These are phyloP conservation scores for Mycosphaerella arachidis DNA, from an alignment of 2,329 filamentous ascomycete genomes.

Conservation along the genomic window DNA sequence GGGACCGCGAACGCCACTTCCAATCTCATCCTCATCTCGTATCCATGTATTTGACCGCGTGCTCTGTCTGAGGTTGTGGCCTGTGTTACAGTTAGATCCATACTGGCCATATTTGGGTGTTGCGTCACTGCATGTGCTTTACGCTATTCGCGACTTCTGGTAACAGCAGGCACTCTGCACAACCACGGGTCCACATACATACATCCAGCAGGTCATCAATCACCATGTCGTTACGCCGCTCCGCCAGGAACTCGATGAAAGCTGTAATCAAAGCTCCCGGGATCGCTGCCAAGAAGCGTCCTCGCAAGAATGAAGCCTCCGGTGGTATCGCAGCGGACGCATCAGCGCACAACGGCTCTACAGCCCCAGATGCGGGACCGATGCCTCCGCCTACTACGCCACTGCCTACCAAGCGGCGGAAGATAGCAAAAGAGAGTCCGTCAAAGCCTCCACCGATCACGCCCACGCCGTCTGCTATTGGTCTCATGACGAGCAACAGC, in stretches of 20 bases:
- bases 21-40: neutral
- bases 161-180: neutral
- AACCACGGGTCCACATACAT: neutral
- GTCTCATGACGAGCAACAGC: constrained; percentile 41
- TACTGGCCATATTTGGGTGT: too few relatives aligned
- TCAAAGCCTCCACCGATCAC: constrained; percentile 38
- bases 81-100: too few relatives aligned
- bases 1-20: neutral
- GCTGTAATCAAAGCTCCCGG: constrained; percentile 1
- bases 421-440: constrained; percentile 19
- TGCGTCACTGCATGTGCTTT: too few relatives aligned
- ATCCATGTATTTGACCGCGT: neutral
- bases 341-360: constrained; percentile 1
- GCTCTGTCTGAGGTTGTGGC: too few relatives aligned
- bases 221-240: constrained; percentile 51
- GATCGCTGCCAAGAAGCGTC: constrained; percentile 10
- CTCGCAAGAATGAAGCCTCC: constrained; percentile 6
- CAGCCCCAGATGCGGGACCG: constrained; percentile 11
- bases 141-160: too few relatives aligned
- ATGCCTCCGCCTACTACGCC: constrained; percentile 33
- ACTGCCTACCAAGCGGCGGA: constrained; percentile 27
- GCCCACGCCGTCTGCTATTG: constrained; percentile 48
- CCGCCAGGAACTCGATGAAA: constrained; percentile 41
- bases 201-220: constrained; percentile 1
- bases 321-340: neutral